Evolutionary conservation across 805 yeast species (phyloP).

Genomic region (Metschnikowia lachancei): DNA sequence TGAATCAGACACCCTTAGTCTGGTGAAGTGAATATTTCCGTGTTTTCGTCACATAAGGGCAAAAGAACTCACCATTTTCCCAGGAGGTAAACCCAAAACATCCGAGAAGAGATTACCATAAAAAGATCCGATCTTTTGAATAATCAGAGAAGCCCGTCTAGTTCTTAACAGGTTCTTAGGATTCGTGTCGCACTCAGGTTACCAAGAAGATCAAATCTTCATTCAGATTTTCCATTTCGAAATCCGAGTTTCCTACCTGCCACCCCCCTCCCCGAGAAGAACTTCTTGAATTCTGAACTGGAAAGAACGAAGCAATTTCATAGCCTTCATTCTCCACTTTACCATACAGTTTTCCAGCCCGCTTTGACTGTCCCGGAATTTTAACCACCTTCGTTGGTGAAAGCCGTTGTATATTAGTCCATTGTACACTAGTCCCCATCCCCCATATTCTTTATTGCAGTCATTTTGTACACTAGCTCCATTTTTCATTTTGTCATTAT

Average conservation of each 20-base stretch:
- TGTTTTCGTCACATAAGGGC: conserved; percentile 1
- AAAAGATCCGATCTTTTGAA: neutral
- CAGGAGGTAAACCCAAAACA: neutral
- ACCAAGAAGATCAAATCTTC: neutral
- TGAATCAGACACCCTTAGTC: conserved; percentile 5
- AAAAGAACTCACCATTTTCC: neutral
- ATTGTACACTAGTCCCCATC: conserved; percentile 14
- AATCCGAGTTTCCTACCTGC: neutral
- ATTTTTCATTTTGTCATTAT: conserved; percentile 5
- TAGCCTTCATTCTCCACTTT: neutral
- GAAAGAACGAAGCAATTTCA: neutral
- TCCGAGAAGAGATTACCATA: neutral
- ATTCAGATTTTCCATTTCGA: neutral
- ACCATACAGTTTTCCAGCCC: neutral
- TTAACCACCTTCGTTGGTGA: conserved; percentile 5
- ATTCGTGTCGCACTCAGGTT: neutral
- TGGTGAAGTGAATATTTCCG: conserved; percentile 1
- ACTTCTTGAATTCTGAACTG: neutral
- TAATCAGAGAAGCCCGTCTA: neutral
- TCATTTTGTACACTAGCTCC: conserved; percentile 4
- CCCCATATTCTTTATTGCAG: neutral
- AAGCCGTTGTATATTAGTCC: conserved; percentile 16
- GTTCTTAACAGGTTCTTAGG: neutral
- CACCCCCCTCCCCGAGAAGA: no score
- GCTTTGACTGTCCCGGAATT: neutral